Evolutionary conservation across 257 asterid species (phyloP), one percentile per base, ranked within the genome.

Genomic region (Schizonepeta tenuifolia): DNA sequence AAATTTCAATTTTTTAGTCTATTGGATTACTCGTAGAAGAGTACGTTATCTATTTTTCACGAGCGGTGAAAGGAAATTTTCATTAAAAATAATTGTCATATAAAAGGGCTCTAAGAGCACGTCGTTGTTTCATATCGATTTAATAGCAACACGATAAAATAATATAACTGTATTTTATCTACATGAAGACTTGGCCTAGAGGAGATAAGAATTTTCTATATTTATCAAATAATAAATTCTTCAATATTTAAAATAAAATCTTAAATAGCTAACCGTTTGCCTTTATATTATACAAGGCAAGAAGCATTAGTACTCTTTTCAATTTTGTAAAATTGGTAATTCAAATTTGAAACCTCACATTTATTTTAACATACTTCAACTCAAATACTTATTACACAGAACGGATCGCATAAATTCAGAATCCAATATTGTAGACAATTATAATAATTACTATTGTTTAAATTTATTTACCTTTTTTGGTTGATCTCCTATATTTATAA

Each of bases 251-350:
- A 22, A 21, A 21, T 10, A 55, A 18, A 17, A n/a, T n/a, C n/a
- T n/a, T n/a, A n/a, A n/a, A n/a, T n/a, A n/a, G n/a, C n/a, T n/a
- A 55, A 22, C 21, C 20, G 20, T 41, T 64, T 64, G 69, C 54
- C 69, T 64, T 64, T 12, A 41, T 40, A 41, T 13, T 20, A 51
- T 21, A 50, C 22, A 69, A 70, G 73, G 82, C 64, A 67, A 77
- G 55, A 53, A 31, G 14, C 75, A 55, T 44, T 50, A 60, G 20
- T 55, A 59, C 15, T 53, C 46, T 13, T 10, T 60, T 41, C 50
- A 51, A 58, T 66, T 47, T 72, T 67, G 57, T 21, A 58, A n/a
- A 13, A 35, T 35, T 71, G 18, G 55, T 33, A 24, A 15, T 78
- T 78, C 44, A 57, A 73, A 68, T 72, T 66, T 66, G 18, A 51